These are phyloP conservation scores for Plasmodium blacklocki DNA, from an alignment of 169 alveolate species.

Conservation along the genomic window DNA sequence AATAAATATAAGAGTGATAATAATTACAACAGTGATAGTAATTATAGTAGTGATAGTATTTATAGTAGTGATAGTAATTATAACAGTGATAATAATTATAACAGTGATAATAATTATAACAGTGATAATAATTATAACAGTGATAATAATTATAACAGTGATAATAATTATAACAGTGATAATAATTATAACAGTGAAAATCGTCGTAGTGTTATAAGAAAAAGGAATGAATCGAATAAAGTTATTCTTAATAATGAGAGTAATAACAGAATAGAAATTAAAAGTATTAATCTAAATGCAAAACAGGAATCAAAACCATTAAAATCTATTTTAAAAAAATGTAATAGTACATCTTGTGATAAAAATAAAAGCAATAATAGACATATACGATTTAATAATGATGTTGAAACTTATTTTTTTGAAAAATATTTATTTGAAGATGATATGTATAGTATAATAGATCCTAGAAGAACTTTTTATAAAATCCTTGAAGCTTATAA, in stretches of 20 bases:
- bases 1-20: no score
- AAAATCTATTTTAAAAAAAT: conserved; percentile 57
- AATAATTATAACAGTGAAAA: no score
- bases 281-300: neutral
- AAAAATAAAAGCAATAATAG: conserved; percentile 9
- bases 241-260: neutral
- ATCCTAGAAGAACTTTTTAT: neutral
- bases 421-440: conserved; percentile 37
- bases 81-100: no score
- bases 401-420: conserved; percentile 47
- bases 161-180: no score
- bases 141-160: no score
- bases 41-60: no score
- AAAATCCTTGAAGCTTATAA: conserved; percentile 26
- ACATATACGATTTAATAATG: conserved; percentile 45
- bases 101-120: no score
- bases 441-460: conserved; percentile 1
- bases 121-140: no score
- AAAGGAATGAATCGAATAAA: no score
- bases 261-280: neutral
- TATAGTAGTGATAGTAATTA: no score
- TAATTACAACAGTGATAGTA: no score
- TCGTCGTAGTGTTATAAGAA: no score
- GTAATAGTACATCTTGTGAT: neutral
- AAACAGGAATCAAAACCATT: neutral